Conservation (phyloP, 2,329 filamentous ascomycete species). For the Fusarium haematococcum region DNA sequence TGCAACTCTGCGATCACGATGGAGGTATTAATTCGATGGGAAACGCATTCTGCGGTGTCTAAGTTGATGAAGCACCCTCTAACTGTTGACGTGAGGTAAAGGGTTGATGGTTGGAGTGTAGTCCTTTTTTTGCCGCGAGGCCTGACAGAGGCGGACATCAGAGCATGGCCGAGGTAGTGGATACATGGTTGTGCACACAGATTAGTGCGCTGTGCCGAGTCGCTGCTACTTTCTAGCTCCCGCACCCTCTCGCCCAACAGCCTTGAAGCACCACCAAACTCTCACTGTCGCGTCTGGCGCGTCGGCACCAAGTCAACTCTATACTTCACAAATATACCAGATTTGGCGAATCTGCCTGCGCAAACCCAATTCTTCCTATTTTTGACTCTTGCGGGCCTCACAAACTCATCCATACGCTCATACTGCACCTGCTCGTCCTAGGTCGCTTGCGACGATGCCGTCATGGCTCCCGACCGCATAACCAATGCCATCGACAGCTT, state of each 20-base stretch:
- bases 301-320: slow-evolving; percentile 30
- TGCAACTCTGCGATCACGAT: slow-evolving; percentile 56
- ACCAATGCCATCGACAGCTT: slow-evolving; percentile 83
- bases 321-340: slow-evolving; percentile 17
- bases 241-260: slow-evolving; percentile 30
- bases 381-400: background rate
- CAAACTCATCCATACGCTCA: background rate
- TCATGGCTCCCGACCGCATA: slow-evolving; percentile 75
- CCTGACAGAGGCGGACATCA: slow-evolving; percentile 32
- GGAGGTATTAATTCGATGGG: slow-evolving; percentile 57
- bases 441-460: slow-evolving; percentile 57
- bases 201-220: slow-evolving; percentile 7
- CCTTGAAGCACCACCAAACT: slow-evolving; percentile 31
- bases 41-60: slow-evolving; percentile 54
- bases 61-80: slow-evolving; percentile 54
- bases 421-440: background rate
- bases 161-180: slow-evolving; percentile 39
- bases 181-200: slow-evolving; percentile 27
- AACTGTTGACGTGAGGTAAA: slow-evolving; percentile 43
- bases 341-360: background rate
- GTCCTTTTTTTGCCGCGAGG: slow-evolving; percentile 52
- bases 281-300: slow-evolving; percentile 46
- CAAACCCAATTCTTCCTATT: background rate
- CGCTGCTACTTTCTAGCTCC: slow-evolving; percentile 32
- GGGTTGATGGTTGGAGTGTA: slow-evolving; percentile 48